Conservation (phyloP, 108 stramenopile genomes). For the Schizochytrium sp. region DNA sequence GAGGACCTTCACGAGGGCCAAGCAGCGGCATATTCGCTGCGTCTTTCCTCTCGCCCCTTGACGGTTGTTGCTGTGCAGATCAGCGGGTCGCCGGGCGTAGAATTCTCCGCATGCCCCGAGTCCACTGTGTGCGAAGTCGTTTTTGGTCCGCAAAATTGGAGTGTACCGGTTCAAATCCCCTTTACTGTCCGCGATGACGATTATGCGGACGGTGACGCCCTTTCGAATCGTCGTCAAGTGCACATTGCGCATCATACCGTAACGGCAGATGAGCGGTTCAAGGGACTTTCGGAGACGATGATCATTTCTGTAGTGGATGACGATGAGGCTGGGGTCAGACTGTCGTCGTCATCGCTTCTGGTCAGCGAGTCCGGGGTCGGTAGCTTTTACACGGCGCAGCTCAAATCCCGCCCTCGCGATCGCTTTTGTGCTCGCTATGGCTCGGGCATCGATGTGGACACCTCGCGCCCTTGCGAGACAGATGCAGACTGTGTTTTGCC, state of each 20-base stretch:
- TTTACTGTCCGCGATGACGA: background rate
- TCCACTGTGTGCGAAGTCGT: background rate
- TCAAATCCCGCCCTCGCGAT: background rate
- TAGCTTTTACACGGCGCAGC: background rate
- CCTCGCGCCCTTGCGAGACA: background rate
- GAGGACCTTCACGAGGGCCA: background rate
- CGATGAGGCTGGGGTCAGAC: background rate
- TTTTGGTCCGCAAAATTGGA: background rate
- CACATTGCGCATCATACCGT: background rate
- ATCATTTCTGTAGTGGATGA: background rate
- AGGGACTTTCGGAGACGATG: background rate
- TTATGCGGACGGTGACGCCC: background rate
- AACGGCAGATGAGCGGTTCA: background rate
- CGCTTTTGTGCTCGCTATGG: background rate
- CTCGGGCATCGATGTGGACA: background rate
- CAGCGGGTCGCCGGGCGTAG: background rate
- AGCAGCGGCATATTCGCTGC: background rate
- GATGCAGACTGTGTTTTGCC: background rate
- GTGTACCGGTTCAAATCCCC: background rate
- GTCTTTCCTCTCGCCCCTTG: background rate
- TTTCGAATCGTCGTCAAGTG: background rate
- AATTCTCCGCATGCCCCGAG: background rate
- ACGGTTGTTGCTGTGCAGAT: background rate
- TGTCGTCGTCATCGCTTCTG: background rate
- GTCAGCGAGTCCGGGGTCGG: background rate